These are phyloP conservation scores for Pezicula rhizophila DNA, from an alignment of 2,329 filamentous ascomycete species.

Conservation along the genomic window DNA sequence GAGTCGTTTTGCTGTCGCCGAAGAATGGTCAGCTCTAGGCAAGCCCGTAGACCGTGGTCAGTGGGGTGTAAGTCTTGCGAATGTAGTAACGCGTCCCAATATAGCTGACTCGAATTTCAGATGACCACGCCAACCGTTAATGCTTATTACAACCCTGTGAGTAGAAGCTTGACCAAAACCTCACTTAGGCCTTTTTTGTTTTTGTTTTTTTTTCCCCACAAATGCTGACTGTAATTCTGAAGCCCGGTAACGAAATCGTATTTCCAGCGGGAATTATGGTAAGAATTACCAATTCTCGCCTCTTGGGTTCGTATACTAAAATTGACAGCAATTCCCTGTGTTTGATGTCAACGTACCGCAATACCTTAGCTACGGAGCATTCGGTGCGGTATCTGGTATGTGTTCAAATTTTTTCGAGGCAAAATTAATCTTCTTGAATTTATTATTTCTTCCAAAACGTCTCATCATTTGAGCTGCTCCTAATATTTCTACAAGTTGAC, in stretches of 20 bases:
- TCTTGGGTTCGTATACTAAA: no score
- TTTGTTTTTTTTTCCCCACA: no score
- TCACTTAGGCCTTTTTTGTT: background rate
- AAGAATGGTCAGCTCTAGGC: conserved; percentile 51
- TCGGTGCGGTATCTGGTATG: conserved; percentile 50
- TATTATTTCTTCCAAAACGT: no score
- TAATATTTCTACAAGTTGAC: no score
- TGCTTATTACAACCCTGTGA: conserved; percentile 57
- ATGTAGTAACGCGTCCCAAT: no score
- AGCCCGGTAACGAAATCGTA: conserved; percentile 52
- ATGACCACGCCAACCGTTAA: conserved; percentile 59
- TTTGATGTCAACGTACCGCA: conserved; percentile 57
- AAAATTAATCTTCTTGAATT: no score
- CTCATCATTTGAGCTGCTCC: no score
- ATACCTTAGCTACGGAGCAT: conserved; percentile 64
- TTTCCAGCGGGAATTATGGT: conserved; percentile 63
- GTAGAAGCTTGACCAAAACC: conserved; percentile 44
- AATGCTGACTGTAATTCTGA: no score
- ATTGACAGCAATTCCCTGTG: conserved; percentile 47
- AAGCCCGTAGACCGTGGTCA: conserved; percentile 54
- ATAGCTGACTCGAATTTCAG: background rate
- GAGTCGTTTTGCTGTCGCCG: conserved; percentile 38
- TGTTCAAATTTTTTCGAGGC: no score
- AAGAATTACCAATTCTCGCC: no score
- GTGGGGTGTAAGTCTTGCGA: conserved; percentile 35